Base-by-base conservation (phyloP, 2,329 filamentous ascomycete species). In the Tolypocladium ovalisporum region DNA sequence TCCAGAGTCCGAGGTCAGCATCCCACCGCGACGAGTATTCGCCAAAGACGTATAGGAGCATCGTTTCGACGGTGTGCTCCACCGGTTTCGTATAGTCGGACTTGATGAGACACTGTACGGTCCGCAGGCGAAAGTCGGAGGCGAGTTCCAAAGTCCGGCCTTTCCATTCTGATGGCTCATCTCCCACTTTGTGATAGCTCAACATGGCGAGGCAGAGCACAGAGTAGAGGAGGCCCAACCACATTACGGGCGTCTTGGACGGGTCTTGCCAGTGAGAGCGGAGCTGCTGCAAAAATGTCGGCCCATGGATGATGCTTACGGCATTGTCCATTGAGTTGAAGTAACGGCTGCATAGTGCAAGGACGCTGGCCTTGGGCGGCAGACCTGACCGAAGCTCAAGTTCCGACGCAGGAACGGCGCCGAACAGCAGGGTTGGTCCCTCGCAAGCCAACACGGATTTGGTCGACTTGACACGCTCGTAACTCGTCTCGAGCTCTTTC, bases 281-380 rank as follows among this genome's bases (percentile, higher is more conserved):
- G 6, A 89, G 76, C 70, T 89, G 82, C 65, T 87, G 83, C 66
- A 93, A 85, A 66, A 97, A 97, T 0, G 90, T 92, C 13, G 91
- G 92, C 0, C 86, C 86, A 66, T 95, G 90, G 54, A 94, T 82
- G 62, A 94, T 85, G 67, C 84, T 86, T 68, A 85, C 83, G n/a
- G 82, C 79, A 42, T 82, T 83, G 61, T 87, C 84, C 72, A 85
- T 80, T 0, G 88, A 93, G 68, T 93, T 93, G 76, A 97, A 97
- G 68, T 95, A 99, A 59, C 93, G 85, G 60, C 87, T 86, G 60
- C 96, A 88, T 22, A 97, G 78, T 29, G 90, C 86, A 65, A 96
- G 84, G n/a, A 94, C 87, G 29, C 85, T 88, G 40, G 88, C 85
- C 67, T 91, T 93, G 0, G 87, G 79, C 1, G 94, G 94, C 47